Conservation (phyloP, 805 yeast species). For the Danielia reshetovae region DNA sequence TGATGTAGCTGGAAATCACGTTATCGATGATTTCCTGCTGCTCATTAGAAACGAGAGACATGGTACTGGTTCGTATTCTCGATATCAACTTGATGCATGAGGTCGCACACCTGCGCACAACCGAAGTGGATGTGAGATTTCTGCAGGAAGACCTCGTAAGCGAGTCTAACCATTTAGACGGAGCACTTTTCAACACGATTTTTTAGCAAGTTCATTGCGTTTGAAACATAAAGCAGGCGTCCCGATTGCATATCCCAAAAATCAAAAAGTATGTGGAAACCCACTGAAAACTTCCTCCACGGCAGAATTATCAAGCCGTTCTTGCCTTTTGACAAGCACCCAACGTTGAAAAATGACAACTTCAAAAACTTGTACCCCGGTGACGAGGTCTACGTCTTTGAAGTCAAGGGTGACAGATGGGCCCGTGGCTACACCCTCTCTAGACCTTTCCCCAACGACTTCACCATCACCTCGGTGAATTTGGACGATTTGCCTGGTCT, state of each 20-base stretch:
- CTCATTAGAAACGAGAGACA: constrained; percentile 27
- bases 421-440: constrained; percentile 72
- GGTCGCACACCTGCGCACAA: no score
- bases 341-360: constrained; percentile 32
- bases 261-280: constrained; percentile 37
- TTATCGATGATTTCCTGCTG: constrained; percentile 34
- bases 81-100: no score
- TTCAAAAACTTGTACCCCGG: constrained; percentile 65
- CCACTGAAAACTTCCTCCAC: constrained; percentile 32
- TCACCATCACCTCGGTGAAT: constrained; percentile 55
- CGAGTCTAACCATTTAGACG: background rate
- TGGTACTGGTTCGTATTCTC: no score
- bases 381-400: constrained; percentile 74
- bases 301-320: constrained; percentile 39
- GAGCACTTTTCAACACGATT: background rate
- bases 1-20: constrained; percentile 25
- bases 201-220: background rate
- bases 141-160: background rate
- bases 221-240: background rate
- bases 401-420: constrained; percentile 60
- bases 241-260: no score
- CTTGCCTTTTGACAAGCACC: constrained; percentile 40
- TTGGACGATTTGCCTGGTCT: constrained; percentile 61
- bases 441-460: constrained; percentile 68
- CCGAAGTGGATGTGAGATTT: no score